Evolutionary conservation across 257 asterid species (phyloP).

Genomic region (Solanum lycopersicoides): DNA sequence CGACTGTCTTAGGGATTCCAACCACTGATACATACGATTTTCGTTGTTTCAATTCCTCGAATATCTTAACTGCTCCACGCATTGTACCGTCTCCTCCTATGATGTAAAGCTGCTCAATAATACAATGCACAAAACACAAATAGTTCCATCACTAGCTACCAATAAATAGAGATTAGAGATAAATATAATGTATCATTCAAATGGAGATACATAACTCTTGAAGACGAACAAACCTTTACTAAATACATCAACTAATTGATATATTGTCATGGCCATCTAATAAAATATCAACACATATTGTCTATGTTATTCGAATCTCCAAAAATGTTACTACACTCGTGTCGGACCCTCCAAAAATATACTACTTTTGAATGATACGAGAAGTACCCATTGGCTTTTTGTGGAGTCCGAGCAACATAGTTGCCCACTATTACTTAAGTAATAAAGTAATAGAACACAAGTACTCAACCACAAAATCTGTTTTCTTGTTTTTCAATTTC

Average conservation of each 20-base stretch:
- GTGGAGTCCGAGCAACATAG: not conserved
- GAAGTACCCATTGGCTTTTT: not conserved
- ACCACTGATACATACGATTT: conserved; percentile 41
- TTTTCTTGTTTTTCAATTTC: not conserved
- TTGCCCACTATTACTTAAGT: not conserved
- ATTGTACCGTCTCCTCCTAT: conserved; percentile 85
- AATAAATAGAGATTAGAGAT: not conserved
- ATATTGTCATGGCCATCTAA: not conserved
- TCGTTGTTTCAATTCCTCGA: conserved; percentile 39
- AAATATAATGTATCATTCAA: not conserved
- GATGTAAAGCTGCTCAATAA: conserved; percentile 40
- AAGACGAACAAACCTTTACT: not conserved
- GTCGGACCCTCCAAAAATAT: not conserved
- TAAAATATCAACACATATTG: not conserved
- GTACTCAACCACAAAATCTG: not conserved
- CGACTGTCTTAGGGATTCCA: conserved; percentile 79
- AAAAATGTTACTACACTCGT: not conserved
- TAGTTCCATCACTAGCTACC: not conserved
- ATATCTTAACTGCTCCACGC: conserved; percentile 63
- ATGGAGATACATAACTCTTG: not conserved
- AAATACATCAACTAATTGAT: not conserved
- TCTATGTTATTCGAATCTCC: not conserved
- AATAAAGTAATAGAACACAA: not conserved
- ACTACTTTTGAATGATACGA: not conserved
- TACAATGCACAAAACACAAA: not conserved